Percentiles rank a stretch among this genome's conserved stretches.
Conservation (phyloP, 805 yeast species). For the Candida tammaniensis region DNA sequence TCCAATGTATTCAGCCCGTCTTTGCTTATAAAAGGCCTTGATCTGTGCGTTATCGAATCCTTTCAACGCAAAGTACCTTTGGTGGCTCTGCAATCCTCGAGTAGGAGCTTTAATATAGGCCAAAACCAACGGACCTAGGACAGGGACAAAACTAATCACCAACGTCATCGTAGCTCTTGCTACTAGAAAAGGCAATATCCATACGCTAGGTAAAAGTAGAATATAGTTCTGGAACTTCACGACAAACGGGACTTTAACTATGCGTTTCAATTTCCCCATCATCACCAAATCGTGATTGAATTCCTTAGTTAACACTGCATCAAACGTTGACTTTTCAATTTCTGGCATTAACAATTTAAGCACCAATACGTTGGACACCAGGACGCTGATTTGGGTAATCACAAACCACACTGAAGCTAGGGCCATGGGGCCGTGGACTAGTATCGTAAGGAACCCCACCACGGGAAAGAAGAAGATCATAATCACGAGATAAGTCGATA, state of each 20-base stretch:
- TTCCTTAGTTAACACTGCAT: slow-evolving; percentile 44
- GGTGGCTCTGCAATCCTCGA: slow-evolving; percentile 51
- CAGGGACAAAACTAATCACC: slow-evolving; percentile 48
- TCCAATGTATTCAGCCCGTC: slow-evolving; percentile 42
- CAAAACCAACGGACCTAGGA: slow-evolving; percentile 56
- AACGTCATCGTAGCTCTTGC: slow-evolving; percentile 33
- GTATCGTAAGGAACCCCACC: slow-evolving; percentile 37
- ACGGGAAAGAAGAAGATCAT: slow-evolving; percentile 44
- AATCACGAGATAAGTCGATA: slow-evolving; percentile 32
- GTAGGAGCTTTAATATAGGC: slow-evolving; percentile 52
- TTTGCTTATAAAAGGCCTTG: slow-evolving; percentile 31
- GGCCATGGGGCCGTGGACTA: slow-evolving; percentile 53
- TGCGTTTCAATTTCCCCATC: slow-evolving; percentile 32
- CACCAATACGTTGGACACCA: slow-evolving; percentile 41
- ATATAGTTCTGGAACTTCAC: slow-evolving; percentile 27
- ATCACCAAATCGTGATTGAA: slow-evolving; percentile 45
- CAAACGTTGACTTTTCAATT: slow-evolving; percentile 47
- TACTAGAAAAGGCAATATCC: slow-evolving; percentile 42
- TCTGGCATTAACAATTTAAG: slow-evolving; percentile 44
- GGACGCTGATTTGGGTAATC: slow-evolving; percentile 41
- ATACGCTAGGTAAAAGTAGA: slow-evolving; percentile 30
- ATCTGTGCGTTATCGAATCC: slow-evolving; percentile 45
- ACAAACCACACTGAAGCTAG: slow-evolving; percentile 44
- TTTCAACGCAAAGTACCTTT: slow-evolving; percentile 56
- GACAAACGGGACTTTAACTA: slow-evolving; percentile 27